Evolutionary conservation across 2,329 filamentous ascomycete species (phyloP).

Genomic region (Aspergillus quadrilineatus): DNA sequence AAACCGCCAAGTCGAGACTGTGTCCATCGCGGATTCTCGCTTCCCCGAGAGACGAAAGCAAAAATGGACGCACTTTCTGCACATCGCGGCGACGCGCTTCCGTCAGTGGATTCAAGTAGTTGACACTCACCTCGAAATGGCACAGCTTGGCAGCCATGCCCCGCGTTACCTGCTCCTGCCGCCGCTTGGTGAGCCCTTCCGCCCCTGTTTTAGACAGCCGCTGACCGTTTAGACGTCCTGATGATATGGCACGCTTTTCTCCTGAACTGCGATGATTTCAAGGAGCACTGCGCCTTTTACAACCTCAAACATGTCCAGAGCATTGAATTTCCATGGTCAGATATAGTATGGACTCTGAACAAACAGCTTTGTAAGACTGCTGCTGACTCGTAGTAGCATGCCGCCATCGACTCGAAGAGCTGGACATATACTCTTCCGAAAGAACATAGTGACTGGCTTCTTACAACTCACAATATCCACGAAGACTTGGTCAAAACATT

Average conservation of each 20-base stretch:
- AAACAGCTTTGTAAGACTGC: too few species aligned
- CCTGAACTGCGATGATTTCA: constrained; percentile 68
- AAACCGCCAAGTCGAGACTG: neutral
- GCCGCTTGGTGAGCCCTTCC: constrained; percentile 53
- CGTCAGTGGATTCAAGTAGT: constrained; percentile 10
- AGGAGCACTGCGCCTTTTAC: constrained; percentile 65
- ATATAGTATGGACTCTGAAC: constrained; percentile 36
- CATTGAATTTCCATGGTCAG: constrained; percentile 63
- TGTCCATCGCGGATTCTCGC: neutral
- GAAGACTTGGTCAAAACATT: constrained; percentile 4
- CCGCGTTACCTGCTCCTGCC: constrained; percentile 40
- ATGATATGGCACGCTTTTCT: constrained; percentile 78
- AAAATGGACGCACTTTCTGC: constrained; percentile 17
- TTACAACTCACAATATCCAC: neutral
- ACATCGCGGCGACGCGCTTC: constrained; percentile 15
- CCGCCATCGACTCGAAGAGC: constrained; percentile 11
- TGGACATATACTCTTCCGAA: constrained; percentile 14
- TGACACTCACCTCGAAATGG: neutral
- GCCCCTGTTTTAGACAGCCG: neutral
- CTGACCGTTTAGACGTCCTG: constrained; percentile 59
- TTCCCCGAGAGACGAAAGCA: neutral
- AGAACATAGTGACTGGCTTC: constrained; percentile 2
- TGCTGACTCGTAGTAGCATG: constrained; percentile 11
- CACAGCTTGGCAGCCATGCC: neutral
- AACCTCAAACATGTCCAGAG: constrained; percentile 57